Percentiles rank a stretch among this genome's conserved stretches.
Conservation (phyloP, 176 grass and related monocot genomes). For the Oryza rufipogon region DNA sequence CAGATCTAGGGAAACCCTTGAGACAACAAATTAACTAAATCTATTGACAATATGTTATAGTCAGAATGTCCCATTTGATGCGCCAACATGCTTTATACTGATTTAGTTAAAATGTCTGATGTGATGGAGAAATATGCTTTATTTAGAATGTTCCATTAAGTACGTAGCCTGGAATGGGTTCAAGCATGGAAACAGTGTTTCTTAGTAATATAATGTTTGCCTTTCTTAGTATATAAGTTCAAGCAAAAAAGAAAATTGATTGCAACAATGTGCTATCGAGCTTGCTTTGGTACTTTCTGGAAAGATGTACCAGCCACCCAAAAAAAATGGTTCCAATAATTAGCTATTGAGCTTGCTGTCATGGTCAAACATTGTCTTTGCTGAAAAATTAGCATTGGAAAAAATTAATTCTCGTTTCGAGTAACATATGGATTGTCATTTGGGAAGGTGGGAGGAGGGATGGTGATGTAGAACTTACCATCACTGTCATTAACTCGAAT, state of each 20-base stretch:
- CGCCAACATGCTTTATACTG: conserved; percentile 22
- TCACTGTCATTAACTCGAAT: background rate
- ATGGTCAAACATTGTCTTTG: background rate
- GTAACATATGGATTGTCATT: background rate
- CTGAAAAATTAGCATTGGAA: background rate
- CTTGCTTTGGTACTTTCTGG: background rate
- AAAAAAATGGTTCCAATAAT: background rate
- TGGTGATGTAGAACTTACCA: background rate
- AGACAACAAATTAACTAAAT: conserved; percentile 10
- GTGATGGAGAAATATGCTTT: background rate
- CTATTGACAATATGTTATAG: background rate
- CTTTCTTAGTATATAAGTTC: background rate
- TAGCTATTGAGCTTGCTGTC: background rate
- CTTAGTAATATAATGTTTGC: conserved; percentile 7
- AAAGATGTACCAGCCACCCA: conserved; percentile 7
- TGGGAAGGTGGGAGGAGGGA: background rate
- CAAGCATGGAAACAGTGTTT: background rate
- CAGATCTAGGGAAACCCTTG: background rate
- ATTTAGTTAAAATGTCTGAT: conserved; percentile 26
- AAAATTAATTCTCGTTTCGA: background rate
- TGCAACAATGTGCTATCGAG: no score
- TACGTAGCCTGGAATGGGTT: background rate
- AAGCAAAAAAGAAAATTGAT: background rate
- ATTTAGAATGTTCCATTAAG: conserved; percentile 24
- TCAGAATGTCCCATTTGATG: conserved; percentile 14